phyloP scores from a whole-genome alignment of 352 stramenopile genomes.

The Pythium inflatum region DNA sequence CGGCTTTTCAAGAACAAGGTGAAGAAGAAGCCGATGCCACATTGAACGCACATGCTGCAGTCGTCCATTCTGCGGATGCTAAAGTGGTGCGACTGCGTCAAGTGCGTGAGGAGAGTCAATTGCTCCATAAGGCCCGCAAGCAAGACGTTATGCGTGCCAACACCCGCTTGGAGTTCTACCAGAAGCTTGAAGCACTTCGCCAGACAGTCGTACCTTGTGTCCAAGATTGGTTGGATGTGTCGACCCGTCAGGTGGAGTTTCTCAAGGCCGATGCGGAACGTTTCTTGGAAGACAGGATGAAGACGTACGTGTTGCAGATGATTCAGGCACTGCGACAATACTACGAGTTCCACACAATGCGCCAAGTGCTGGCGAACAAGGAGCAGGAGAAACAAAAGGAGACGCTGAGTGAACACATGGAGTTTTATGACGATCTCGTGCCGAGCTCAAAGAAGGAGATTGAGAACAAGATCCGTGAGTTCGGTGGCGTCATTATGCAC shows the following conservation, averaged over 20 bases:
- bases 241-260: conserved; percentile 14
- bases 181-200: conserved; percentile 29
- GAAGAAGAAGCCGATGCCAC: conserved; percentile 20
- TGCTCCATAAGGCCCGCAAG: conserved; percentile 12
- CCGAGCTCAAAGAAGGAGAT: conserved; percentile 70
- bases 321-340: conserved; percentile 44
- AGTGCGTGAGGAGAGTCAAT: conserved; percentile 19
- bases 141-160: conserved; percentile 32
- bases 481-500: conserved; percentile 51
- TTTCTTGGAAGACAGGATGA: conserved; percentile 41
- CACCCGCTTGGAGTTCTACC: conserved; percentile 29
- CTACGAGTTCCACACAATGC: conserved; percentile 67
- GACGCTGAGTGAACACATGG: conserved; percentile 47
- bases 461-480: conserved; percentile 67
- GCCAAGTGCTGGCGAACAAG: conserved; percentile 50
- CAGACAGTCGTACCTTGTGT: conserved; percentile 25
- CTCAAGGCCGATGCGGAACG: conserved; percentile 43
- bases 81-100: conserved; percentile 18
- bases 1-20: conserved; percentile 9
- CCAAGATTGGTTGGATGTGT: conserved; percentile 35
- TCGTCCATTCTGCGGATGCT: conserved; percentile 19
- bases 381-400: conserved; percentile 55
- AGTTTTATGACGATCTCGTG: conserved; percentile 68
- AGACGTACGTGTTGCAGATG: conserved; percentile 53
- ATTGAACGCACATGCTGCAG: conserved; percentile 14